Evolutionary conservation across 805 yeast genomes (phyloP).

Genomic region (Teunomyces pallodes): DNA sequence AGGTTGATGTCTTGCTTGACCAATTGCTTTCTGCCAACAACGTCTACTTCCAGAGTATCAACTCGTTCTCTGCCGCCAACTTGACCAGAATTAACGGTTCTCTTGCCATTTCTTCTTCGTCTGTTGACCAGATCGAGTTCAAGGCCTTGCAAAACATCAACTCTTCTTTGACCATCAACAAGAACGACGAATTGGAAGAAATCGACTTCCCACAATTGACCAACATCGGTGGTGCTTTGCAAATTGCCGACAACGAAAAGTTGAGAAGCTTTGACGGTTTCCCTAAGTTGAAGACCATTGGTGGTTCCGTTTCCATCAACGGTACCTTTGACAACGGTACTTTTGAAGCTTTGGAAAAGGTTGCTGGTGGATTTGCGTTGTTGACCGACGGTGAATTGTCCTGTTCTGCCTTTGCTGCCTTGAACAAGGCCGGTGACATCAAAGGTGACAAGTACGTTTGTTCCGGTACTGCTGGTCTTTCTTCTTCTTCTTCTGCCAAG

Average conservation of each 20-base stretch:
- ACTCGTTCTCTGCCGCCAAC: slow-evolving; percentile 66
- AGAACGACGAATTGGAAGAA: slow-evolving; percentile 70
- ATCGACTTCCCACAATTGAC: slow-evolving; percentile 69
- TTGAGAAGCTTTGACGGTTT: slow-evolving; percentile 69
- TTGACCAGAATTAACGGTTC: slow-evolving; percentile 77
- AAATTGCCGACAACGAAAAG: slow-evolving; percentile 77
- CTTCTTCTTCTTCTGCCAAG: slow-evolving; percentile 45
- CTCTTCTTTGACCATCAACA: slow-evolving; percentile 71
- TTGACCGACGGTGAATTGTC: slow-evolving; percentile 68
- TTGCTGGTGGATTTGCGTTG: slow-evolving; percentile 89
- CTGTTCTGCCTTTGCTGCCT: slow-evolving; percentile 71
- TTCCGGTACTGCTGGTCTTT: slow-evolving; percentile 53
- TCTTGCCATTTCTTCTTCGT: slow-evolving; percentile 73
- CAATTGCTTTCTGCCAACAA: slow-evolving; percentile 81
- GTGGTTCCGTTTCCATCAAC: slow-evolving; percentile 80
- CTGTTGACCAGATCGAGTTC: slow-evolving; percentile 55
- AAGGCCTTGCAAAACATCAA: slow-evolving; percentile 64
- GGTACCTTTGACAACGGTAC: slow-evolving; percentile 84
- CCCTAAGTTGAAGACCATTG: slow-evolving; percentile 67
- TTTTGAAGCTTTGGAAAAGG: slow-evolving; percentile 68
- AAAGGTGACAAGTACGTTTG: slow-evolving; percentile 87
- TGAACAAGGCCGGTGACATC: slow-evolving; percentile 76
- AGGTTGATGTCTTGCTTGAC: slow-evolving; percentile 67
- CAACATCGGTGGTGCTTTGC: slow-evolving; percentile 89
- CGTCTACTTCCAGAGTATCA: slow-evolving; percentile 78